These are phyloP conservation scores for Pythium grandisporangium DNA, from an alignment of 352 stramenopile species.

Conservation along the genomic window DNA sequence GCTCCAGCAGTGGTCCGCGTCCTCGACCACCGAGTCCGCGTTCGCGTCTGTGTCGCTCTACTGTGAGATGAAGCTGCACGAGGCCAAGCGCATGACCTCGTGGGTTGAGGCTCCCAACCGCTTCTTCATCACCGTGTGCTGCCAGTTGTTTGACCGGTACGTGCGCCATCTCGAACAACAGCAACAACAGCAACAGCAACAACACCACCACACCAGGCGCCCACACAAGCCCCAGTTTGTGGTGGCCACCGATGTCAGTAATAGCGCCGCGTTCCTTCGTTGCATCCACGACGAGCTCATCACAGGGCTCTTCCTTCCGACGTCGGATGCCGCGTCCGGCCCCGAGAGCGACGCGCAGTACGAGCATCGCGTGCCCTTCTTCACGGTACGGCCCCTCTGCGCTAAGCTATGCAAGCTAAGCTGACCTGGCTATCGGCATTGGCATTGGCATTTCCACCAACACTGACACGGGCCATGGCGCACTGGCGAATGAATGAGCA, in stretches of 20 bases:
- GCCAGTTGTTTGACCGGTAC: constrained; percentile 61
- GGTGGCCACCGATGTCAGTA: too few species aligned
- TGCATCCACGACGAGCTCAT: constrained; percentile 41
- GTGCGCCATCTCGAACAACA: constrained; percentile 12
- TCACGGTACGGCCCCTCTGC: constrained; percentile 25
- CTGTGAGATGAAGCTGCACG: constrained; percentile 73
- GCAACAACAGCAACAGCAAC: constrained; percentile 2
- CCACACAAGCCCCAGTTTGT: too few species aligned
- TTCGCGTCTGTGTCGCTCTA: constrained; percentile 65
- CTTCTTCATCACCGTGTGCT: constrained; percentile 67
- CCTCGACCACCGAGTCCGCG: constrained; percentile 32
- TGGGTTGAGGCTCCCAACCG: constrained; percentile 65
- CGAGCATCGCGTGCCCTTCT: constrained; percentile 41
- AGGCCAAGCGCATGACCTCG: constrained; percentile 64
- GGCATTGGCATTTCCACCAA: too few species aligned
- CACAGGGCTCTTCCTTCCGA: constrained; percentile 42
- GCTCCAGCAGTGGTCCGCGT: constrained; percentile 60
- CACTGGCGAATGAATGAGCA: too few species aligned
- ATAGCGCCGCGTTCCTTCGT: constrained; percentile 37
- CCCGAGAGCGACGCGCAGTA: constrained; percentile 18
- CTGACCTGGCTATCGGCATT: too few species aligned
- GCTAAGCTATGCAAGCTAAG: too few species aligned
- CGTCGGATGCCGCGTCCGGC: not conserved
- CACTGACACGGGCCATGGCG: too few species aligned
- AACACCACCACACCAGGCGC: too few species aligned